Evolutionary conservation across 2,329 filamentous ascomycete species (phyloP), one percentile per base, ranked within the genome.

Genomic region (Epicoccum nigrum): DNA sequence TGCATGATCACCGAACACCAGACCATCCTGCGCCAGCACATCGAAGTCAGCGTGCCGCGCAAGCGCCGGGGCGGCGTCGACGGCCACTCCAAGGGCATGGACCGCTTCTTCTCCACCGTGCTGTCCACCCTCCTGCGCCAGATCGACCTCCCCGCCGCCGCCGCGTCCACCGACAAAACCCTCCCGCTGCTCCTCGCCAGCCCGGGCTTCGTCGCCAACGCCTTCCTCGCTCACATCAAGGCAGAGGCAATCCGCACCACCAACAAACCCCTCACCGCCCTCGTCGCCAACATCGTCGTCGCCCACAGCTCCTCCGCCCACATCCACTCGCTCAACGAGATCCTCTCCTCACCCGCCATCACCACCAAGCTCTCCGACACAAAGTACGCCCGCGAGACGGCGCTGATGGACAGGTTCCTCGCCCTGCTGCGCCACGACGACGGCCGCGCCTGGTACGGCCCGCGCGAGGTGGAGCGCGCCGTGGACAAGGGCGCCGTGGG

Each of bases 401-500:
- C 81, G 30, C 80, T 90, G 54, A 92, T 99, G 85, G 92, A 97
- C 64, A 84, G 86, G 35, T 92, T 97, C 69, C 86, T 89, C 63
- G 83, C 86, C 0, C 79, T 90, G 54, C 78, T 99, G 52, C 86
- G 92, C 43, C 84, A 85, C 53, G 92, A 97, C 56, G 92, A 97
- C 59, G 89, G 90, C 2, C 84, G 89, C 49, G 93, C 92, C 2
- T 96, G 92, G 82, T 99, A 99, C 73, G 94, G 94, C 0, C 84
- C 88, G 0, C 83, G 81, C 12, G 90, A 96, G 45, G 92, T 96
- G 2, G 86, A 90, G 67, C 84, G 83, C 54, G 93, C 93, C 0
- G 87, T 97, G 4, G 86, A 86, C 9, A 90, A 94, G 62, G 93
- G 93, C 1, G 94, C 92, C 0, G 91, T 97, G 0, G 92, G 92